Conservation (phyloP, 2,329 filamentous ascomycete genomes). For the Epichloe sp. region DNA sequence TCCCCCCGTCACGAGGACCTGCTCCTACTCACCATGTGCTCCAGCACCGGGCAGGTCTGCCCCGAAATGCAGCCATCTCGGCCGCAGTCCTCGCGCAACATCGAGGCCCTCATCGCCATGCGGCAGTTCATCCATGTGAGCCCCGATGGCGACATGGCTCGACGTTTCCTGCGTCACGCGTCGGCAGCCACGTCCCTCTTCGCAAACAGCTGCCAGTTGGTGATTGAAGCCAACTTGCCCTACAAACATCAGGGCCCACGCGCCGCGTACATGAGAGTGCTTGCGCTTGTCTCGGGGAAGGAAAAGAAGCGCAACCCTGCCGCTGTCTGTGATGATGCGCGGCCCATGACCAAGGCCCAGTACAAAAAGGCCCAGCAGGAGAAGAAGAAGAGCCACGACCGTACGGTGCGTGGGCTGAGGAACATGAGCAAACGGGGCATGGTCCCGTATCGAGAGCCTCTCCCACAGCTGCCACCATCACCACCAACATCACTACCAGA, state of each 20-base stretch:
- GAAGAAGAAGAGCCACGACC: not conserved
- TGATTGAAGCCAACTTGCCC: not conserved
- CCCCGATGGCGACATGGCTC: not conserved
- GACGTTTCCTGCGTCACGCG: not conserved
- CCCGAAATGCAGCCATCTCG: not conserved
- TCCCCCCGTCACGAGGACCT: not conserved
- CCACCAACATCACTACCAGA: too few relatives aligned
- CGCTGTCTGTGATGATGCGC: not conserved
- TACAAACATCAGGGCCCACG: rapidly evolving
- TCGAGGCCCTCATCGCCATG: not conserved
- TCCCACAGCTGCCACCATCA: not conserved
- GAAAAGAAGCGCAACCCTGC: not conserved
- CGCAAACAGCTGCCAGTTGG: not conserved
- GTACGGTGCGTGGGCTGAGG: not conserved
- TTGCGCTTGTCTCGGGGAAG: not conserved
- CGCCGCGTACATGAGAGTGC: not conserved
- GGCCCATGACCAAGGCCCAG: not conserved
- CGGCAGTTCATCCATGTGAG: not conserved
- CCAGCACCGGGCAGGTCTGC: not conserved
- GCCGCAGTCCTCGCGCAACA: not conserved
- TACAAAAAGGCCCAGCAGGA: not conserved
- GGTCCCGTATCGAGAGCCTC: not conserved
- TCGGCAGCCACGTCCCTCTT: not conserved
- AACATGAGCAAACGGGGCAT: not conserved
- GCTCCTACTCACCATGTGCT: not conserved